Conservation (phyloP, 2,329 filamentous ascomycete species). For the Phaeoacremonium minimum region DNA sequence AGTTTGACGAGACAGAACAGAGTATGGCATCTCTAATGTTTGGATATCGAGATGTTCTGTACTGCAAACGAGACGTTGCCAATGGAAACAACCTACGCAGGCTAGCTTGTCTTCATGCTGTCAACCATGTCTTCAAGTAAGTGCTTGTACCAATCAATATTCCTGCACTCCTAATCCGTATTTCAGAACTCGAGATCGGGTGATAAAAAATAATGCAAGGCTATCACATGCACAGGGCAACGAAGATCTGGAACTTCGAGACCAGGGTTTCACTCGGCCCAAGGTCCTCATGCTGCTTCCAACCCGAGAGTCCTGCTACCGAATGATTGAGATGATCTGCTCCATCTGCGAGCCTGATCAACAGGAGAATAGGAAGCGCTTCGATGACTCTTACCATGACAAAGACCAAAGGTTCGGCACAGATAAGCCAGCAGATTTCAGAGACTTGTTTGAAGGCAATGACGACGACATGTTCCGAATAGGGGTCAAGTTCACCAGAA, state of each 20-base stretch:
- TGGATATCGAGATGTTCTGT: conserved; percentile 76
- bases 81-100: conserved; percentile 68
- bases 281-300: conserved; percentile 90
- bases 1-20: conserved; percentile 59
- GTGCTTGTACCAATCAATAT: conserved; percentile 14
- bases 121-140: conserved; percentile 89
- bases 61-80: conserved; percentile 63
- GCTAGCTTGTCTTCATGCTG: conserved; percentile 72
- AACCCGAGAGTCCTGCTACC: conserved; percentile 80
- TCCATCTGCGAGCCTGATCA: conserved; percentile 77
- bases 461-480: conserved; percentile 96
- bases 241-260: conserved; percentile 69
- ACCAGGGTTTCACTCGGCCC: conserved; percentile 93
- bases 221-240: conserved; percentile 62
- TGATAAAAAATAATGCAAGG: conserved; percentile 88
- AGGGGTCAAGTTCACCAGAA: conserved; percentile 94
- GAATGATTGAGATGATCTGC: conserved; percentile 72
- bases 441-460: conserved; percentile 86
- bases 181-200: conserved; percentile 72
- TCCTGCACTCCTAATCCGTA: conserved; percentile 6
- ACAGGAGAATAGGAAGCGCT: conserved; percentile 91
- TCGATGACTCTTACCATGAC: conserved; percentile 76
- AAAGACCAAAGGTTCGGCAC: conserved; percentile 64
- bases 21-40: conserved; percentile 70
- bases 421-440: conserved; percentile 81